Evolutionary conservation across 2,329 filamentous ascomycete species (phyloP).

Genomic region (Paracoccidioides brasiliensis): DNA sequence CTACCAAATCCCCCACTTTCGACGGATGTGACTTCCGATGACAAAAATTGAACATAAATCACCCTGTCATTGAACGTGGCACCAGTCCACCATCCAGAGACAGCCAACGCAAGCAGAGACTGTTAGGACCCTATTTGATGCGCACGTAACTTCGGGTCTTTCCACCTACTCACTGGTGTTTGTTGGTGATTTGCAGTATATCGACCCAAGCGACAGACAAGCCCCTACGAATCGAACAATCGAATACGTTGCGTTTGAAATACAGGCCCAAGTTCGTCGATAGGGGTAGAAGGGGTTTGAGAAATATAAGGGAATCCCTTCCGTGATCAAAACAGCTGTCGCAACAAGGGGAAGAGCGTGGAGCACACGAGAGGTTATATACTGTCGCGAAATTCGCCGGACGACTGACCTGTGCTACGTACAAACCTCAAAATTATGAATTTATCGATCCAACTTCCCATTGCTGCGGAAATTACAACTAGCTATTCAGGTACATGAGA

Average conservation of each 20-base stretch:
- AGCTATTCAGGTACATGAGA: background rate
- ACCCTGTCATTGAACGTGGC: too few species aligned
- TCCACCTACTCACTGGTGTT: too few species aligned
- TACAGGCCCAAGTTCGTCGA: background rate
- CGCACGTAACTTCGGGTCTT: too few species aligned
- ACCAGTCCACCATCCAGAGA: background rate
- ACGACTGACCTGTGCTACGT: background rate
- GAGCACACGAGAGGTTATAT: background rate
- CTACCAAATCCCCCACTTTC: background rate
- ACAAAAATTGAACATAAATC: background rate
- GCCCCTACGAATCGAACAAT: background rate
- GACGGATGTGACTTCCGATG: background rate
- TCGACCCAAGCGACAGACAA: background rate
- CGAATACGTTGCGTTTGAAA: background rate
- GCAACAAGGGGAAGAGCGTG: background rate
- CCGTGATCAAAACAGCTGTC: too few species aligned
- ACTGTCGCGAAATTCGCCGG: background rate
- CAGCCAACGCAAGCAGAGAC: too few species aligned
- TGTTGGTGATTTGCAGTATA: background rate
- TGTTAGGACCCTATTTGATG: too few species aligned
- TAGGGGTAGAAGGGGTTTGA: background rate
- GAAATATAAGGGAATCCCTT: background rate
- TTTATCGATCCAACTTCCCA: background rate
- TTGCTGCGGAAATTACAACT: background rate
- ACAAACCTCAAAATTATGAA: background rate